Evolutionary conservation across 2,329 filamentous ascomycete species (phyloP).

Genomic region (Fusarium praegraminearum): DNA sequence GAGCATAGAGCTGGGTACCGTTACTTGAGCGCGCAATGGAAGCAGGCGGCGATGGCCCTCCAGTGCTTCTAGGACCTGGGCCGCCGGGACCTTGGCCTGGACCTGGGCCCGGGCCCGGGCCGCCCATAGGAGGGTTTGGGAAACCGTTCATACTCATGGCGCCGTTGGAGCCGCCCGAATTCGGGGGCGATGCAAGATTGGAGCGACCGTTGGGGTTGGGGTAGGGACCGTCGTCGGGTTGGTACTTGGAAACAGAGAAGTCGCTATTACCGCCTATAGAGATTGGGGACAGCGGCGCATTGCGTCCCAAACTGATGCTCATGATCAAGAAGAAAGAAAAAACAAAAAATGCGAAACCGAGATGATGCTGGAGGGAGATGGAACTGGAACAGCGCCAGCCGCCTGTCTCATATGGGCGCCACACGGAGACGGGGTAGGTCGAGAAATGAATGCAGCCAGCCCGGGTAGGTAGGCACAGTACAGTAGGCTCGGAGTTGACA

Average conservation of each 20-base stretch:
- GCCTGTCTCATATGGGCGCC: constrained; percentile 48
- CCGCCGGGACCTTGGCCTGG: constrained; percentile 59
- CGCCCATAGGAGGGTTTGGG: constrained; percentile 52
- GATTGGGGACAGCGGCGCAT: constrained; percentile 83
- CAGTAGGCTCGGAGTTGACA: constrained; percentile 9
- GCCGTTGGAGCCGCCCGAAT: constrained; percentile 71
- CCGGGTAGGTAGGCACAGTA: not conserved
- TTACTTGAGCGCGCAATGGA: constrained; percentile 89
- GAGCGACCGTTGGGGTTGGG: constrained; percentile 65
- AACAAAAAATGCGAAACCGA: constrained; percentile 36
- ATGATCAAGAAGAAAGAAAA: constrained; percentile 60
- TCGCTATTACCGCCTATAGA: constrained; percentile 83
- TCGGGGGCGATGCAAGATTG: constrained; percentile 76
- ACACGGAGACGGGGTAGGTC: constrained; percentile 45
- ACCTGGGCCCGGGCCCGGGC: constrained; percentile 59
- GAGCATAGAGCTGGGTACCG: constrained; percentile 76
- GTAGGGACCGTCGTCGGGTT: constrained; percentile 65
- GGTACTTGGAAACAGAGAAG: constrained; percentile 80
- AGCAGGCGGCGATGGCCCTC: constrained; percentile 84
- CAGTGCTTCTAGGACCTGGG: constrained; percentile 66
- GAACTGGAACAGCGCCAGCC: constrained; percentile 41
- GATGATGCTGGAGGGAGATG: constrained; percentile 46
- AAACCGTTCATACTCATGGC: constrained; percentile 71
- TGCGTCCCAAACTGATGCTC: constrained; percentile 70
- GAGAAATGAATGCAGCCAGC: constrained; percentile 41